A percentile compares a stretch with the other conserved stretches of the same genome.
phyloP scores from a whole-genome alignment of 2,329 filamentous ascomycete genomes.

The Harringtonia aguacate region DNA sequence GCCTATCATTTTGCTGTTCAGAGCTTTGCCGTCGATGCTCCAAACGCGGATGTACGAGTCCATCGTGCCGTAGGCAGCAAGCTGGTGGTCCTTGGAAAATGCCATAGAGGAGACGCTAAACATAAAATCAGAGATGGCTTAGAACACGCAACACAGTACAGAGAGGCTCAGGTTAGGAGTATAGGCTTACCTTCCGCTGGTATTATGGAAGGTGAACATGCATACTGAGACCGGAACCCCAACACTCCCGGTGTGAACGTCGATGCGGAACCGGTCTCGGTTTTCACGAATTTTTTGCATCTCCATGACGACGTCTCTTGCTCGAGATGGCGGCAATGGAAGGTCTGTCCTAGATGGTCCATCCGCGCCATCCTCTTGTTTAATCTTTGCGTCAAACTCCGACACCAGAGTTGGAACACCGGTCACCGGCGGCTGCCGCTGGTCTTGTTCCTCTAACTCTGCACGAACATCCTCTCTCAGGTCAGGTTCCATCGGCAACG shows the following conservation, averaged over 20 bases:
- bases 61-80: conserved; percentile 80
- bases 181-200: conserved; percentile 65
- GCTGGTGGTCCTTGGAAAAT: conserved; percentile 80
- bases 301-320: conserved; percentile 85
- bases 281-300: conserved; percentile 91
- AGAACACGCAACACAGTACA: background rate
- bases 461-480: conserved; percentile 77
- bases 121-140: conserved; percentile 11
- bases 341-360: conserved; percentile 68
- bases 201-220: conserved; percentile 99
- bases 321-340: conserved; percentile 77
- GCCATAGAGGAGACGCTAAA: conserved; percentile 79
- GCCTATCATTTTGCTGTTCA: conserved; percentile 53
- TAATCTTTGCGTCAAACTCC: conserved; percentile 79
- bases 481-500: conserved; percentile 72
- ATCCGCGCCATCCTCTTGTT: conserved; percentile 82
- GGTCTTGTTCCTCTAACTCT: conserved; percentile 77
- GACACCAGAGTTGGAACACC: conserved; percentile 70
- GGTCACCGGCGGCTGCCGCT: conserved; percentile 57
- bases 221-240: conserved; percentile 78
- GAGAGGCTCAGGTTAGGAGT: background rate
- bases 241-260: conserved; percentile 71
- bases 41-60: conserved; percentile 96
- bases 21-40: conserved; percentile 75
- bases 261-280: conserved; percentile 81